A percentile compares a stretch with the other conserved stretches of the same genome.
Conservation (phyloP, 2,329 filamentous ascomycete species). For the Biscogniauxia sp. region DNA sequence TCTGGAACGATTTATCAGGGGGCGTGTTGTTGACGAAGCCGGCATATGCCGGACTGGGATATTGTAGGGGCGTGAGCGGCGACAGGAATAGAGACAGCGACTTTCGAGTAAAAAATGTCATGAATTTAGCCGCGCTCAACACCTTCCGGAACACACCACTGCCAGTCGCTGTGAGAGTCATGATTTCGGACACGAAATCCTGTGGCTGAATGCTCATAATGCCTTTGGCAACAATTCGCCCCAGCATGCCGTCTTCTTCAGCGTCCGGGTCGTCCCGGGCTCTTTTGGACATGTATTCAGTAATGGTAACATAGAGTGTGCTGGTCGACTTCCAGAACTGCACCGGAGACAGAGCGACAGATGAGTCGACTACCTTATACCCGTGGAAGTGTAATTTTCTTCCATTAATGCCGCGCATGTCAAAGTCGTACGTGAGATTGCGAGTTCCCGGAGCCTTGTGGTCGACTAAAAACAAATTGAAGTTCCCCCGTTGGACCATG, state of each 20-base stretch:
- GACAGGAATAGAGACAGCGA: slow-evolving; percentile 52
- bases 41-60: slow-evolving; percentile 46
- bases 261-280: slow-evolving; percentile 26
- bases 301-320: slow-evolving; percentile 61
- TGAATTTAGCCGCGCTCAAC: slow-evolving; percentile 47
- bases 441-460: slow-evolving; percentile 53
- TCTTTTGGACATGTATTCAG: slow-evolving; percentile 32
- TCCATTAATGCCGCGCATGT: slow-evolving; percentile 54
- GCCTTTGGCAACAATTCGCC: slow-evolving; percentile 53
- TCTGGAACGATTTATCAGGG: slow-evolving; percentile 41
- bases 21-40: slow-evolving; percentile 53
- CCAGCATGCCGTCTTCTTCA: slow-evolving; percentile 40
- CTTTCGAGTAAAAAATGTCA: slow-evolving; percentile 55
- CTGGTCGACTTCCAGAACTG: slow-evolving; percentile 62
- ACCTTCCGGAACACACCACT: slow-evolving; percentile 43
- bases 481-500: slow-evolving; percentile 56
- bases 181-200: slow-evolving; percentile 55
- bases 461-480: slow-evolving; percentile 56
- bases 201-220: slow-evolving; percentile 54
- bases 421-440: slow-evolving; percentile 61
- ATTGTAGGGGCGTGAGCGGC: slow-evolving; percentile 55
- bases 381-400: slow-evolving; percentile 57
- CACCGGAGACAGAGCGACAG: slow-evolving; percentile 52
- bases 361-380: slow-evolving; percentile 61
- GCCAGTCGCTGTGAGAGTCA: slow-evolving; percentile 52